Evolutionary conservation across 306 rosid genomes (phyloP).

Genomic region (Cicer cuneatum): DNA sequence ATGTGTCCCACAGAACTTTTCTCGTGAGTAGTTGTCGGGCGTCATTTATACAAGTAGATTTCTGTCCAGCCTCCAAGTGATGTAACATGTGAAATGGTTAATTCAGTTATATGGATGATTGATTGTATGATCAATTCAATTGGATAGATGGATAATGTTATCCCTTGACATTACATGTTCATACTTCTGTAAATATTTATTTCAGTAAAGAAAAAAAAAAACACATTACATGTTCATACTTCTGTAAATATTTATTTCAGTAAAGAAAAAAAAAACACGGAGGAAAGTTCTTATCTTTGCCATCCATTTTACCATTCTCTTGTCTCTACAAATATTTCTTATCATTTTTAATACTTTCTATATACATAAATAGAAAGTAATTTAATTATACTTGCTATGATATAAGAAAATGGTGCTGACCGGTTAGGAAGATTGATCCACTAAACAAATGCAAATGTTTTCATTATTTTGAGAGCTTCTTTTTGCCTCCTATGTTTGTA

Average conservation of each 20-base stretch:
- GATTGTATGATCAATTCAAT: conserved; percentile 9
- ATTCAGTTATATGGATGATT: conserved; percentile 7
- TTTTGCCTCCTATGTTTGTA: too few relatives aligned
- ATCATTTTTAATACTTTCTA: background rate
- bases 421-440: background rate
- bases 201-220: background rate
- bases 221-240: background rate
- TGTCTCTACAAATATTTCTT: background rate
- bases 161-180: background rate
- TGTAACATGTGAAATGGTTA: conserved; percentile 25
- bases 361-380: background rate
- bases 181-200: conserved; percentile 30
- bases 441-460: background rate
- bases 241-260: conserved; percentile 27
- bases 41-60: background rate
- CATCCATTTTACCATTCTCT: background rate
- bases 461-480: background rate
- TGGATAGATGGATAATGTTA: conserved; percentile 23
- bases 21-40: background rate
- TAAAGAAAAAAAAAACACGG: background rate
- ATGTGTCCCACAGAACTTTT: conserved; percentile 21
- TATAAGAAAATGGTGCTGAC: background rate
- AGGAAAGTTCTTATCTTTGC: background rate
- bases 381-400: background rate
- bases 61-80: background rate